These are phyloP conservation scores for Boletus subcaerulescens DNA, from an alignment of 768 basidiomycete species.

Conservation along the genomic window DNA sequence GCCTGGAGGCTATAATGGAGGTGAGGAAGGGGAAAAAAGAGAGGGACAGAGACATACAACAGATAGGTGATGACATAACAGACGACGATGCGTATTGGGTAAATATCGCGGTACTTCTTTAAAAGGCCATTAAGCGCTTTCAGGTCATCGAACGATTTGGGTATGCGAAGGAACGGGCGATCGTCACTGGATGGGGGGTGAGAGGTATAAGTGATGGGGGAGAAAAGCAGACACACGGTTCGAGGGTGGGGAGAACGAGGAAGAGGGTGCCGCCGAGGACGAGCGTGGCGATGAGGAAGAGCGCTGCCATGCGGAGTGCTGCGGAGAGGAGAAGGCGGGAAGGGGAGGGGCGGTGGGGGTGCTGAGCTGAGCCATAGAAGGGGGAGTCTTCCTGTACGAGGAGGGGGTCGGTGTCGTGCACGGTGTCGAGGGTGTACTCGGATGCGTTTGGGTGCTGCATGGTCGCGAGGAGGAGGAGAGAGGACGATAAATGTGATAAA, in stretches of 20 bases:
- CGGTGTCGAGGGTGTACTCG: conserved; percentile 64
- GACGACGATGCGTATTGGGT: conserved; percentile 79
- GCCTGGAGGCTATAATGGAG: conserved; percentile 72
- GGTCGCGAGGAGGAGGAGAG: neutral
- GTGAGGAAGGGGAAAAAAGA: conserved; percentile 5
- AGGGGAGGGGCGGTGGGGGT: conserved; percentile 37
- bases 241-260: conserved; percentile 74
- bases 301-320: conserved; percentile 74
- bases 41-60: conserved; percentile 59
- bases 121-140: conserved; percentile 80
- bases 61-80: conserved; percentile 90
- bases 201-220: neutral
- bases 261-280: conserved; percentile 77
- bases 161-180: conserved; percentile 72
- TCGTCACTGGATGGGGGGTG: conserved; percentile 56
- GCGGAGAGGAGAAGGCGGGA: conserved; percentile 72
- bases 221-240: conserved; percentile 53
- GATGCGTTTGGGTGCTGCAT: conserved; percentile 39
- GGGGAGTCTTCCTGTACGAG: conserved; percentile 31
- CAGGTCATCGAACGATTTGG: conserved; percentile 84
- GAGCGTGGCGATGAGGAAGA: conserved; percentile 69
- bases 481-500: neutral
- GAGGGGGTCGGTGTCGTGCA: conserved; percentile 37
- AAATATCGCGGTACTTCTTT: conserved; percentile 90
- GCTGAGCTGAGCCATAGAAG: conserved; percentile 51